Evolutionary conservation across 106 monocot genomes (phyloP), one percentile per base, ranked within the genome.

Genomic region (Dactylorhiza incarnata): DNA sequence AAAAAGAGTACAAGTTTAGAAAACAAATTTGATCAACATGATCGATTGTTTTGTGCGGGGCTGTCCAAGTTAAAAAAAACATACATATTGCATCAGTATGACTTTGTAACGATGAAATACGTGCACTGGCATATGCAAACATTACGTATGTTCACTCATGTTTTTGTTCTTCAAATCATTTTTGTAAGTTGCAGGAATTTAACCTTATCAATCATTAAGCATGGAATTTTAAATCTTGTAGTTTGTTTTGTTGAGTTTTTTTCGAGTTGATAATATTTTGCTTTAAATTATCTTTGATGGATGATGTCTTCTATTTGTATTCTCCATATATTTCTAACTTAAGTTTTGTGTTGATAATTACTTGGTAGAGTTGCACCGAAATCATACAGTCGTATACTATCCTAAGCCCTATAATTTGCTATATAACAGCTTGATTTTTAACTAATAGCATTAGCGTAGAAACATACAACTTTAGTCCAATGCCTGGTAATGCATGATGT

Each of bases 41-140:
- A 81, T 94, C 80, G 94, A 99, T 73, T 76, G 63, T 79, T 72
- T 99, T 59, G 89, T 87, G 2, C 74, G 88, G 12, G 86, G 86
- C 53, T 99, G 99, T 79, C 79, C 80, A 53, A 77, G 78, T 15
- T 83, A 92, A 82, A 86, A 86, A 77, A 83, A 90, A 86, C 55
- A 49, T 94, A 45, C 91, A 99, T 58, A 72, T 99, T 75, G 86
- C 91, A 16, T 99, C 99, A 75, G 69, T 50, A 72, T 77, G 63
- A 49, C 83, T 99, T 58, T 93, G 84, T 74, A 91, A 99, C 81
- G 86, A 91, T 52, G 86, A 78, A 75, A 94, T 99, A 25, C 86
- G 89, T 86, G 86, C 99, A 77, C 77, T 99, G 49, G 83, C 86
- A 17, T 83, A 80, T 82, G 87, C 91, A 72, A 85, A 92, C 26